Conservation (phyloP, 2,329 filamentous ascomycete species). For the Colletotrichum chlorophyti region DNA sequence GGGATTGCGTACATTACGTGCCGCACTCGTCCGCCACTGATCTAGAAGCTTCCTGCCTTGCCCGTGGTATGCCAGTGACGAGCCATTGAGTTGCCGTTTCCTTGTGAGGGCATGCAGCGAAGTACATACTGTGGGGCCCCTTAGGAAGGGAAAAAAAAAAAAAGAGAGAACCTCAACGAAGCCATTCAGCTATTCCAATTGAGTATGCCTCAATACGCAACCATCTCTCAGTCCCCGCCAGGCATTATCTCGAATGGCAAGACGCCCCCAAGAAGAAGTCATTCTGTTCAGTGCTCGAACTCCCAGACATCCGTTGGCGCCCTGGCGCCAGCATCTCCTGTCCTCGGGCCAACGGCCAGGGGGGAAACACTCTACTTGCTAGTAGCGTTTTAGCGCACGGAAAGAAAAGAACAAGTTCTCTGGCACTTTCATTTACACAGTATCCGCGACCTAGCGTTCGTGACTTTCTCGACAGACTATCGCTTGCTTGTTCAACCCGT, state of each 20-base stretch:
- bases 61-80: too few species aligned
- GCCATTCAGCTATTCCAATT: neutral
- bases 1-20: too few species aligned
- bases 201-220: neutral
- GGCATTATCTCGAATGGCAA: neutral
- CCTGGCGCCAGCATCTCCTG: neutral
- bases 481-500: too few species aligned
- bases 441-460: neutral
- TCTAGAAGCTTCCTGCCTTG: too few species aligned
- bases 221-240: neutral
- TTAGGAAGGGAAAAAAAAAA: too few species aligned
- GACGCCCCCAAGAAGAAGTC: neutral
- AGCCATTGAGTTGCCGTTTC: too few species aligned
- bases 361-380: too few species aligned
- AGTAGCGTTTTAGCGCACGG: neutral
- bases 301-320: neutral
- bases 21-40: too few species aligned
- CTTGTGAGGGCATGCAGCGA: too few species aligned
- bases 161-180: too few species aligned
- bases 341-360: constrained; percentile 12
- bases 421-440: constrained; percentile 1
- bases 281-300: neutral
- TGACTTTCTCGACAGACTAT: too few species aligned
- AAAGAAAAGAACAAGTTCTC: neutral
- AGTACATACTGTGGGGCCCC: too few species aligned